Evolutionary conservation across 306 rosid genomes (phyloP).

Genomic region (Cucumis sativus): DNA sequence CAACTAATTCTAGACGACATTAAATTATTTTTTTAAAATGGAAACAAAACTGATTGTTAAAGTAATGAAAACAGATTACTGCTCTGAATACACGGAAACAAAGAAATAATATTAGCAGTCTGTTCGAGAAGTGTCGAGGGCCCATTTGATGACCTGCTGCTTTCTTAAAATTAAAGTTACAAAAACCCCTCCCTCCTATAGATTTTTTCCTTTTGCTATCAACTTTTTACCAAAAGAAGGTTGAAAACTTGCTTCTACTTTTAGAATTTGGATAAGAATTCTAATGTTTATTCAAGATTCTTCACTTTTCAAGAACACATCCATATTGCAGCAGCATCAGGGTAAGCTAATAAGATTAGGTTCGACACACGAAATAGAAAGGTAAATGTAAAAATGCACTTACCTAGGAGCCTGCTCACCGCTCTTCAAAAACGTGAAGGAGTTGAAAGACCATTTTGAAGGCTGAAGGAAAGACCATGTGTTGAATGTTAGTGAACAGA

Average conservation of each 20-base stretch:
- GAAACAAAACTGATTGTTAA: no score
- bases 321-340: background rate
- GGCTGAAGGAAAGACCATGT: slow-evolving; percentile 45
- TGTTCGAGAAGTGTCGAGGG: background rate
- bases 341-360: background rate
- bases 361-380: background rate
- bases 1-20: background rate
- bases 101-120: background rate
- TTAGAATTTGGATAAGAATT: no score
- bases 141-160: no score
- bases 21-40: no score
- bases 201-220: background rate
- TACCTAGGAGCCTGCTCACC: slow-evolving; percentile 90
- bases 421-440: slow-evolving; percentile 80
- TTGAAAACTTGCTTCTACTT: background rate
- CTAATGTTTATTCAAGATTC: no score
- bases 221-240: no score
- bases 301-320: background rate
- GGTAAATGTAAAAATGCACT: background rate
- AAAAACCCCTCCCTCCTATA: background rate
- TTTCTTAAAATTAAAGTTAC: no score
- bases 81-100: no score
- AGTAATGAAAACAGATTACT: no score
- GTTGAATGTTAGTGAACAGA: background rate
- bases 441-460: slow-evolving; percentile 76